Percentiles rank a stretch among this genome's conserved stretches.
Conservation (phyloP, 345 rosid genomes). For the Cardiospermum halicacabum region DNA sequence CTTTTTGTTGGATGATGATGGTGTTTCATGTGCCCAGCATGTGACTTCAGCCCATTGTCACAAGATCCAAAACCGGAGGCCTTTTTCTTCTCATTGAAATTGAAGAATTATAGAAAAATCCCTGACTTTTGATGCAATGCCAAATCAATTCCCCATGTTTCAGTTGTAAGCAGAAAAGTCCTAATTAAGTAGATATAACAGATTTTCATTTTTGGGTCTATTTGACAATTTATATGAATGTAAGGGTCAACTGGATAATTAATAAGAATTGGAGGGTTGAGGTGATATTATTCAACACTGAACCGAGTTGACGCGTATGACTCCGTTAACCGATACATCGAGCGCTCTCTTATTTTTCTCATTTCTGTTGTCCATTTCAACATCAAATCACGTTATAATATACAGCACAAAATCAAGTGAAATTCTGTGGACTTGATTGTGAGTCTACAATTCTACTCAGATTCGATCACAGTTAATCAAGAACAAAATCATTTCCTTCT, state of each 20-base stretch:
- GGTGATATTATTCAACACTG: too few relatives aligned
- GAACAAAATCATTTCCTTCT: too few relatives aligned
- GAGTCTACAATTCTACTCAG: background rate
- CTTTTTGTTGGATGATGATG: too few relatives aligned
- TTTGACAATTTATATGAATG: too few relatives aligned
- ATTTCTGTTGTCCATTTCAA: background rate
- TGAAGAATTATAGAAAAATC: too few relatives aligned
- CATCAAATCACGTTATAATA: background rate
- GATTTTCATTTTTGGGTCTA: too few relatives aligned
- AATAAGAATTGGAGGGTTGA: too few relatives aligned
- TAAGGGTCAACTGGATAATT: too few relatives aligned
- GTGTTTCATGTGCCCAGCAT: conserved; percentile 9
- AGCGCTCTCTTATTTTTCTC: background rate
- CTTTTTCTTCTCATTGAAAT: background rate
- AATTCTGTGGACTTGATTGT: conserved; percentile 3
- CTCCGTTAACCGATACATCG: background rate
- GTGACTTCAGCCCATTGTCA: background rate
- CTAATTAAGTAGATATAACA: too few relatives aligned
- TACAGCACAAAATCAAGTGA: background rate
- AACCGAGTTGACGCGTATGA: background rate
- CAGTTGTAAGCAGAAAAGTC: too few relatives aligned
- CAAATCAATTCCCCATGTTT: too few relatives aligned
- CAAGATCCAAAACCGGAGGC: background rate
- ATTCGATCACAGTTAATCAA: conserved; percentile 2
- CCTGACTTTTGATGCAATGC: too few relatives aligned